Evolutionary conservation across 345 rosid species (phyloP).

Genomic region (Brassica nigra): DNA sequence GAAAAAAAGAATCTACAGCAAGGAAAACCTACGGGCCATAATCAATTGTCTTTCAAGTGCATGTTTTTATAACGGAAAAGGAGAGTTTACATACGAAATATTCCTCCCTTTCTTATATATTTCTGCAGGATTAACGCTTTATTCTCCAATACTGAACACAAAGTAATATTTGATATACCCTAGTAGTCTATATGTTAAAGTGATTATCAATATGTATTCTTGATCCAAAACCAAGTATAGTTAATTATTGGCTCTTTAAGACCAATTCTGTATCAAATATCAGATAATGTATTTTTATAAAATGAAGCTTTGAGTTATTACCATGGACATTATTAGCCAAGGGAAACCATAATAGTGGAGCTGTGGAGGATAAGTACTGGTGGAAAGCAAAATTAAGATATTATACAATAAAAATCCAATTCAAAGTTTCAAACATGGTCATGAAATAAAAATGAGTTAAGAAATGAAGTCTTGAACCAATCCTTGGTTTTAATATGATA

Average conservation of each 20-base stretch:
- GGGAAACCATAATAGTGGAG: constrained; percentile 26
- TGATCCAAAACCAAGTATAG: neutral
- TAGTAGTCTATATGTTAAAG: neutral
- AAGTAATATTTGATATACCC: neutral
- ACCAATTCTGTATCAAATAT: neutral
- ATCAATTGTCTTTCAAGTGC: constrained; percentile 26
- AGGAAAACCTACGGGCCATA: constrained; percentile 39
- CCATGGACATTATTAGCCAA: neutral
- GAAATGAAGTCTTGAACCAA: constrained; percentile 35
- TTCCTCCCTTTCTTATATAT: neutral
- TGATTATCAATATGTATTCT: neutral
- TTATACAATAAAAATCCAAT: neutral
- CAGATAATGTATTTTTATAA: constrained; percentile 17
- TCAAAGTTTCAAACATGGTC: constrained; percentile 12
- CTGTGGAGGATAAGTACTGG: constrained; percentile 32
- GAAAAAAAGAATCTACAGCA: constrained; percentile 9
- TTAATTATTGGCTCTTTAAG: neutral
- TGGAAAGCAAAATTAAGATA: constrained; percentile 30
- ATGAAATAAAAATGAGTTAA: neutral
- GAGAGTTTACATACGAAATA: neutral
- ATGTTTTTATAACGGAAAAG: constrained; percentile 24
- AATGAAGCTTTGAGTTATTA: constrained; percentile 6
- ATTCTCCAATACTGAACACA: constrained; percentile 4
- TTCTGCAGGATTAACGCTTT: neutral
- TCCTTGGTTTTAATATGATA: constrained; percentile 19